phyloP scores from a whole-genome alignment of 345 rosid species.

The Melaleuca quinquenervia region DNA sequence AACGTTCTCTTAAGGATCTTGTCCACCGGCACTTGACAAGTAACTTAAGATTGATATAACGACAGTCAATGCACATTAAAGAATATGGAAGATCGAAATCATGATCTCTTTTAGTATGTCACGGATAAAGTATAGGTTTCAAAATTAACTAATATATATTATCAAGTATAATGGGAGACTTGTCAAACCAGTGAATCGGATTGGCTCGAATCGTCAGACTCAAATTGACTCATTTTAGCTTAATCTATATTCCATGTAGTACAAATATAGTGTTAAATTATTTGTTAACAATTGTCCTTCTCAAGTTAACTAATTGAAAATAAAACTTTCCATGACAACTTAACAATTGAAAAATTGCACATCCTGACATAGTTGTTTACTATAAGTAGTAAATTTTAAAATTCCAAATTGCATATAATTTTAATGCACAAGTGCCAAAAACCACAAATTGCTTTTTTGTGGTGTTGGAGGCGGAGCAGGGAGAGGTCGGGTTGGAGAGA shows the following conservation, averaged over 20 bases:
- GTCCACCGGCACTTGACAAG: background rate
- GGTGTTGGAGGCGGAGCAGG: too few species aligned
- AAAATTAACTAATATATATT: background rate
- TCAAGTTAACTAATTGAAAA: background rate
- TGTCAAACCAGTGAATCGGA: too few species aligned
- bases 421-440: background rate
- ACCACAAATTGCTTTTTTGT: too few species aligned
- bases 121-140: background rate
- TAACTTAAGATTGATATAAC: background rate
- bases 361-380: background rate
- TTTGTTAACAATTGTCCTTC: background rate
- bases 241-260: too few species aligned
- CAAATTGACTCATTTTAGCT: too few species aligned
- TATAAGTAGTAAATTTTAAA: background rate
- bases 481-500: too few species aligned
- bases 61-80: too few species aligned
- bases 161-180: background rate
- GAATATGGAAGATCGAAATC: background rate
- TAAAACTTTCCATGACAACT: background rate
- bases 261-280: background rate
- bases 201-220: too few species aligned
- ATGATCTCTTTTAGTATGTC: background rate
- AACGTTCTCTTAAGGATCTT: background rate
- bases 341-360: background rate
- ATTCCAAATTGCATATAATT: background rate